Evolutionary conservation across 75 land plant species (phyloP), one percentile per base, ranked within the genome.

Genomic region (Pinus albicaulis): DNA sequence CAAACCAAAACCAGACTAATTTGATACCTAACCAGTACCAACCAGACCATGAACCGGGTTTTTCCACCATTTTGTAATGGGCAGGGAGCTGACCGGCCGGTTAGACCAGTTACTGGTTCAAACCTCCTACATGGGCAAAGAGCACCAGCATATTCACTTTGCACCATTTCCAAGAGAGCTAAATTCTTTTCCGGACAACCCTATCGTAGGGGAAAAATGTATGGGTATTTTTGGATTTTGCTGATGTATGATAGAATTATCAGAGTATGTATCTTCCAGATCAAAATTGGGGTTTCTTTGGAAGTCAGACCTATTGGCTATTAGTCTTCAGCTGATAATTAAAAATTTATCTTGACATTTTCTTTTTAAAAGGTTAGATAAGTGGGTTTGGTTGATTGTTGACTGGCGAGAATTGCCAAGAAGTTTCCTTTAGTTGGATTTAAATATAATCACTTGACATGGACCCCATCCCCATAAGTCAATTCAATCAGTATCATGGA

Each of bases 301-400:
- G 48, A 38, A 36, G 8, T 68, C 48, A 34, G 3, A 38, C 71
- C 23, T 14, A 38, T 68, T 68, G 19, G 7, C 23, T 14, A 38
- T 68, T 68, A 36, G 7, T 8, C 41, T 19, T 68, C 13, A 68
- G 36, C n/a, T 68, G 68, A 5, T 38, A 44, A 0, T n/a, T n/a
- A n/a, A n/a, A n/a, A n/a, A n/a, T 8, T 68, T 34, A 23, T 61
- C 12, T 61, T 61, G 63, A 36, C 38, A 41, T n/a, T 68, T 2
- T 66, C 8, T 38, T 41, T 66, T 34, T 41, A 41, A 16, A 68
- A 38, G 10, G 48, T 20, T 66, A 66, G 70, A 36, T 38, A 68
- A 68, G 22, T 38, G 31, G 71, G n/a, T 20, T 66, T 20, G 71
- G 17, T 68, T 68, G 52, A 68, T 68, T 68, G 48, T 41, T 68